Evolutionary conservation across 306 rosid genomes (phyloP).

Genomic region (Dalbergia oliveri): DNA sequence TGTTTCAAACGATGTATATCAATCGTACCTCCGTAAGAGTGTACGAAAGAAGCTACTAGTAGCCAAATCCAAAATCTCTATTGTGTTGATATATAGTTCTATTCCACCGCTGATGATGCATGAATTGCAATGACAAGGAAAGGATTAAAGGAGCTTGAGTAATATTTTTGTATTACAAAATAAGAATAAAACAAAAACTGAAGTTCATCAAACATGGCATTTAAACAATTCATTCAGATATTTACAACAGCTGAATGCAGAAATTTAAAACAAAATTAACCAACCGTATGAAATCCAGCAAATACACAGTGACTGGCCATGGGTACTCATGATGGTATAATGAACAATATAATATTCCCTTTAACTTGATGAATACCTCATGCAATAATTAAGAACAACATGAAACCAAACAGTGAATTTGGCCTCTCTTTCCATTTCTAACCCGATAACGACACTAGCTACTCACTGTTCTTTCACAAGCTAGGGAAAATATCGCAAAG

Average conservation of each 20-base stretch:
- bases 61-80: too few relatives aligned
- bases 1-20: too few relatives aligned
- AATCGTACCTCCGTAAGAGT: too few relatives aligned
- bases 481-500: not conserved
- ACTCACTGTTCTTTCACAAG: not conserved
- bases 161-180: too few relatives aligned
- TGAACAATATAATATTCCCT: not conserved
- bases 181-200: not conserved
- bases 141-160: not conserved
- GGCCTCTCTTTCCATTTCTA: not conserved
- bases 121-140: not conserved
- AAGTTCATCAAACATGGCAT: not conserved
- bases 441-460: not conserved
- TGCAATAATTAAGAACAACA: constrained; percentile 13
- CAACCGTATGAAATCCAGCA: not conserved
- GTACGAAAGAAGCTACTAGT: too few relatives aligned
- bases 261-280: not conserved
- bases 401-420: not conserved
- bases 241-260: not conserved
- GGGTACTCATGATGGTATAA: too few relatives aligned
- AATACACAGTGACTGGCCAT: not conserved
- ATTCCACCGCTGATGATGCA: not conserved
- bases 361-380: not conserved
- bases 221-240: too few relatives aligned
- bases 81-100: not conserved